Conservation (phyloP, 2,329 filamentous ascomycete genomes). For the Colletotrichum orchidophilum region DNA sequence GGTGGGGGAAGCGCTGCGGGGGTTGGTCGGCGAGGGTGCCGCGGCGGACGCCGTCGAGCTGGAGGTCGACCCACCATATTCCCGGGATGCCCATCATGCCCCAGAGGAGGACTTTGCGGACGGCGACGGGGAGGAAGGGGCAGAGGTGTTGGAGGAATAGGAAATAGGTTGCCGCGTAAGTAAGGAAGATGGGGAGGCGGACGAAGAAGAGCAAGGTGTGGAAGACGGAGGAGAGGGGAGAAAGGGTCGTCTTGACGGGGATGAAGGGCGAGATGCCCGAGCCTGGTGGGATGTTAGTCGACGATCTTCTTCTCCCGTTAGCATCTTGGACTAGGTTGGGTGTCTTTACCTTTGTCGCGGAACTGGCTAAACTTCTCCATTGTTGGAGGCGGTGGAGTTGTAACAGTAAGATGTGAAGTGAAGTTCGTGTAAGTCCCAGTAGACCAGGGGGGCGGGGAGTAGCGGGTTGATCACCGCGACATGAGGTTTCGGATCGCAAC, state of each 20-base stretch:
- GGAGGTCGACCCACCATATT: slow-evolving; percentile 98
- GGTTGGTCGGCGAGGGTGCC: slow-evolving; percentile 84
- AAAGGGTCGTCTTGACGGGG: slow-evolving; percentile 75
- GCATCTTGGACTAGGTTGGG: background rate
- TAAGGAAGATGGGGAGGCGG: slow-evolving; percentile 81
- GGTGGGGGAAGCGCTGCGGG: slow-evolving; percentile 77
- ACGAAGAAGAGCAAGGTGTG: slow-evolving; percentile 80
- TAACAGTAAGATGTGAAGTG: background rate
- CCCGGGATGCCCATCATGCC: slow-evolving; percentile 86
- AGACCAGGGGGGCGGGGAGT: background rate
- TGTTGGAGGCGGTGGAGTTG: slow-evolving; percentile 11
- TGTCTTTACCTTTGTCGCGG: slow-evolving; percentile 78
- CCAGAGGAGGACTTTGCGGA: slow-evolving; percentile 90
- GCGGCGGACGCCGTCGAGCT: slow-evolving; percentile 95
- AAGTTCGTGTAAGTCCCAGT: slow-evolving; percentile 19
- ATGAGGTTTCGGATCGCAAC: slow-evolving; percentile 5
- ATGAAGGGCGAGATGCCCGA: slow-evolving; percentile 97
- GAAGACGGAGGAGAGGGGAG: slow-evolving; percentile 69
- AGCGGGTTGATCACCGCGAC: slow-evolving; percentile 8
- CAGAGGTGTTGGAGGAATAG: slow-evolving; percentile 81
- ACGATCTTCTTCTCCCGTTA: background rate
- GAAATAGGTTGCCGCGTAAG: slow-evolving; percentile 77
- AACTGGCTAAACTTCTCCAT: slow-evolving; percentile 98
- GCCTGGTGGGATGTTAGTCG: slow-evolving; percentile 61
- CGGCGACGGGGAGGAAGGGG: slow-evolving; percentile 63